Conservation (phyloP, 2,329 filamentous ascomycete genomes). For the Fusarium sp. region DNA sequence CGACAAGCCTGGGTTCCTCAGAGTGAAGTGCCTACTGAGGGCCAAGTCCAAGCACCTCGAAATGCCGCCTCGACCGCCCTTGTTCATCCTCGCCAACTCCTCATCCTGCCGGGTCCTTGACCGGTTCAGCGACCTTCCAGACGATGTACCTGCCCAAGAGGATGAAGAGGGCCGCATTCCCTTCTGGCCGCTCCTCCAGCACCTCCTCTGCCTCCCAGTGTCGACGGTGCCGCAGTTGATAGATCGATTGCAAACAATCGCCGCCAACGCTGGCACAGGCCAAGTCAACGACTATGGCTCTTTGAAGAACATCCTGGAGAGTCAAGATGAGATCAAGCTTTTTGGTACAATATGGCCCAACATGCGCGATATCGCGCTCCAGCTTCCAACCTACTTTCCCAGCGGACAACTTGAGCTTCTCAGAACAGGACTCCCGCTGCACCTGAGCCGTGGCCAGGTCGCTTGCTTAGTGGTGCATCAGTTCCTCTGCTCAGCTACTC, state of each 20-base stretch:
- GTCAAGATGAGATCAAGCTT: neutral
- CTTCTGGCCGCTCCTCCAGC: conserved; percentile 48
- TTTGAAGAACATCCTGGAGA: conserved; percentile 19
- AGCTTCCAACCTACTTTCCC: conserved; percentile 41
- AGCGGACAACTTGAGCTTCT: conserved; percentile 37
- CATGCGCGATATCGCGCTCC: conserved; percentile 42
- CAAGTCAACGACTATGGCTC: conserved; percentile 43
- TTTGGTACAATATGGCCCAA: conserved; percentile 46
- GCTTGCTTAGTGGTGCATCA: conserved; percentile 53
- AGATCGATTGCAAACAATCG: conserved; percentile 50
- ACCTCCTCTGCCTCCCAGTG: conserved; percentile 37
- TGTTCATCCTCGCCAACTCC: conserved; percentile 43
- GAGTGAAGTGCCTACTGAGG: too few species aligned
- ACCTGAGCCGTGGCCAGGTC: conserved; percentile 45
- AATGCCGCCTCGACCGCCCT: conserved; percentile 29
- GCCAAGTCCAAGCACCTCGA: neutral
- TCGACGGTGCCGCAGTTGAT: conserved; percentile 34
- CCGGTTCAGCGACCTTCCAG: conserved; percentile 51
- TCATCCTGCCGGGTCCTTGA: conserved; percentile 44
- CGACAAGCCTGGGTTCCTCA: too few species aligned
- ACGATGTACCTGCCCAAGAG: conserved; percentile 35
- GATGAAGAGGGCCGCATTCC: conserved; percentile 43
- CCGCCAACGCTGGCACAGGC: conserved; percentile 37
- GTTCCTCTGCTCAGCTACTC: conserved; percentile 48
- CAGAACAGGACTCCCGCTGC: conserved; percentile 20